Conservation (phyloP, 1,284 basidiomycete genomes). For the Chondrostereum purpureum region DNA sequence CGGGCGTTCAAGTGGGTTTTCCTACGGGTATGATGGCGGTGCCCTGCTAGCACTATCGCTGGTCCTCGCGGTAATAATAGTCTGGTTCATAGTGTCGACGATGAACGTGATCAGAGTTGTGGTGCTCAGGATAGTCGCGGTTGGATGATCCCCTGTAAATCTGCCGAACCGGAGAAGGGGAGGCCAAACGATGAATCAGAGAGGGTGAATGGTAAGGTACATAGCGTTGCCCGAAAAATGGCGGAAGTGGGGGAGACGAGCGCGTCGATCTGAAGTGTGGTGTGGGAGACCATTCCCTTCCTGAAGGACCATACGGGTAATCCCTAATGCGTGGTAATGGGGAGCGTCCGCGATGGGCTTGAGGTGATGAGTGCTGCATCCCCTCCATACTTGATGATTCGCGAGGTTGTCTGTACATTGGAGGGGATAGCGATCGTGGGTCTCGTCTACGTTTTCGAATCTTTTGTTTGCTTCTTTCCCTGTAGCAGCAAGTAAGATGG, state of each 20-base stretch:
- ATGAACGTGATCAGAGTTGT: not conserved
- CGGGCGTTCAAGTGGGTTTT: too few species aligned
- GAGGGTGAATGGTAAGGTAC: not conserved
- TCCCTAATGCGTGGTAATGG: too few species aligned
- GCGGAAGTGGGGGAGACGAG: not conserved
- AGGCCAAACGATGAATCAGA: not conserved
- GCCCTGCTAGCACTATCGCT: too few species aligned
- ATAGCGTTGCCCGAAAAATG: not conserved
- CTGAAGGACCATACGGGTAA: too few species aligned
- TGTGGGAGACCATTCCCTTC: not conserved
- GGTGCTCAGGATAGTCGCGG: not conserved
- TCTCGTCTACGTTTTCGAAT: not conserved
- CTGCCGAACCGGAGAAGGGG: not conserved
- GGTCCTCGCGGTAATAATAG: too few species aligned
- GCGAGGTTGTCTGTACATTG: too few species aligned
- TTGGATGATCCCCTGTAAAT: too few species aligned
- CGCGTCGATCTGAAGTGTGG: not conserved
- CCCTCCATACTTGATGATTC: too few species aligned
- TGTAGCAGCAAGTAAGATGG: conserved; percentile 12
- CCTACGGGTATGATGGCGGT: too few species aligned
- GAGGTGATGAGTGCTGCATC: too few species aligned
- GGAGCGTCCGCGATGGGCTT: too few species aligned
- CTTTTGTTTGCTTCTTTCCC: not conserved
- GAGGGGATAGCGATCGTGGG: not conserved
- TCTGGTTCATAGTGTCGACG: too few species aligned